Conservation (phyloP, 176 grass and related monocot genomes). For the Puccinellia tenuiflora region DNA sequence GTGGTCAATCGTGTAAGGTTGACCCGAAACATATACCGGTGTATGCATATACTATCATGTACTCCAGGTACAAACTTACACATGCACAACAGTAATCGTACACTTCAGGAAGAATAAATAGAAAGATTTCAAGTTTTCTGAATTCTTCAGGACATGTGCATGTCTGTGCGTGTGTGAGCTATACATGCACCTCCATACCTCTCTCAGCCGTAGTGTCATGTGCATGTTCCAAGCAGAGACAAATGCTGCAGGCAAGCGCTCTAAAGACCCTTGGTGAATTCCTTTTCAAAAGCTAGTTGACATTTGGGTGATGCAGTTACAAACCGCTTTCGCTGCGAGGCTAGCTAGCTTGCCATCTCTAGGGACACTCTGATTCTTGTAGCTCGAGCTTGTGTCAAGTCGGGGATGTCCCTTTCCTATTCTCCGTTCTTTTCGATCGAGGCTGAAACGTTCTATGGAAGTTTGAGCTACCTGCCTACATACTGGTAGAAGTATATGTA, state of each 20-base stretch:
- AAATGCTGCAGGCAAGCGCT: background rate
- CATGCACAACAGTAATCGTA: no score
- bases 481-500: background rate
- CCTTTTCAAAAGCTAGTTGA: background rate
- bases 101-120: no score
- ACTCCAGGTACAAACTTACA: no score
- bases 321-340: background rate
- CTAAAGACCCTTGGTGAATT: background rate
- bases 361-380: constrained; percentile 27
- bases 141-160: background rate
- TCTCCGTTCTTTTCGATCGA: constrained; percentile 12
- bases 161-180: background rate
- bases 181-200: no score
- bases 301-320: constrained; percentile 17
- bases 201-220: background rate
- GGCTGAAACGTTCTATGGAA: constrained; percentile 22
- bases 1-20: no score
- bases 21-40: no score
- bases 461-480: constrained; percentile 39
- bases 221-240: background rate
- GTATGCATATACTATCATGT: no score
- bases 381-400: constrained; percentile 35
- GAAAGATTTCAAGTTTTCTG: background rate
- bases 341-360: constrained; percentile 8
- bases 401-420: constrained; percentile 28